Conservation (phyloP, 1,284 basidiomycete genomes). For the Malassezia caprae region DNA sequence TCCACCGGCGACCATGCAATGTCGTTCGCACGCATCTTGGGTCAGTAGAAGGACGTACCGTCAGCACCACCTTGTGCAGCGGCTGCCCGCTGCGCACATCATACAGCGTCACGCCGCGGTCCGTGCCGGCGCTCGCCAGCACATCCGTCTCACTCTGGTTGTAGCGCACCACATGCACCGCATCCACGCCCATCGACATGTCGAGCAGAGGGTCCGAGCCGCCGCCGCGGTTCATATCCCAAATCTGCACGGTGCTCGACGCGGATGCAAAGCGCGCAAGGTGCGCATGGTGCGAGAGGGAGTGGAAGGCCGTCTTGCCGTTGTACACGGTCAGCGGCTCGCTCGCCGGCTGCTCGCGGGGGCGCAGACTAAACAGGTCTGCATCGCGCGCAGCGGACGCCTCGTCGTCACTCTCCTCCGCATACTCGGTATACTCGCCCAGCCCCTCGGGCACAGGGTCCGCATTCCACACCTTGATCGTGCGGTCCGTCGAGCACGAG, state of each 20-base stretch:
- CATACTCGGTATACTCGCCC: conserved; percentile 38
- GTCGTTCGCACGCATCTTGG: conserved; percentile 58
- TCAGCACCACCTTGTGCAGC: conserved; percentile 79
- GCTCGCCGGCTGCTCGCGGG: conserved; percentile 24
- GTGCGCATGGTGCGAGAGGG: conserved; percentile 82
- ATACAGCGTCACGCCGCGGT: conserved; percentile 89
- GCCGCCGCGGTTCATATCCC: conserved; percentile 78
- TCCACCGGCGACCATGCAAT: conserved; percentile 91
- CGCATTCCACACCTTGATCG: conserved; percentile 77
- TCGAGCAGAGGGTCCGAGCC: conserved; percentile 55
- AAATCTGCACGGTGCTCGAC: conserved; percentile 83
- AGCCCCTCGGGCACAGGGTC: conserved; percentile 43
- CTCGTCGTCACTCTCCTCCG: conserved; percentile 33
- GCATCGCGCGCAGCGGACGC: conserved; percentile 26
- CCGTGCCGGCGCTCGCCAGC: conserved; percentile 81
- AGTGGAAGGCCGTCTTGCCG: conserved; percentile 53
- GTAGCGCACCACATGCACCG: conserved; percentile 75
- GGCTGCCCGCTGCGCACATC: conserved; percentile 93
- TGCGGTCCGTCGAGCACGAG: conserved; percentile 82
- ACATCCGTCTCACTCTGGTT: conserved; percentile 88
- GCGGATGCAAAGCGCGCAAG: conserved; percentile 86
- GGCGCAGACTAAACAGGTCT: conserved; percentile 33
- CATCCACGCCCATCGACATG: conserved; percentile 57
- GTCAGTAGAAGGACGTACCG: conserved; percentile 52
- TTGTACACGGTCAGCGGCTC: conserved; percentile 42